Evolutionary conservation across 1,139 yeast species (phyloP), one percentile per base, ranked within the genome.

Genomic region (Hyphopichia khmerensis): DNA sequence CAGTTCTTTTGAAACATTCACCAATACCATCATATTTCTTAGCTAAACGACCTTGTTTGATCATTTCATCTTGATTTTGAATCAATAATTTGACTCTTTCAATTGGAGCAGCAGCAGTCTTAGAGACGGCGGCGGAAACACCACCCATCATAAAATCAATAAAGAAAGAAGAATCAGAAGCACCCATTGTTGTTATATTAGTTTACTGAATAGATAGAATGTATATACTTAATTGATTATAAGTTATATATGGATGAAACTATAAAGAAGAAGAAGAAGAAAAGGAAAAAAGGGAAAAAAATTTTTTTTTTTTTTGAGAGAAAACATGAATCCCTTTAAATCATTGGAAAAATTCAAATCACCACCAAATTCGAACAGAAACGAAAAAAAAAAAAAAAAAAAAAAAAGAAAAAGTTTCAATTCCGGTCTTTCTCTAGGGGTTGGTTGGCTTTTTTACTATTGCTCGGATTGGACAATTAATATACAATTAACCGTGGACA

Each of bases 41-140:
- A 47, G 75, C 60, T 62, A 73, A 69, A 69, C 79, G 74, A 62
- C 79, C 79, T 65, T 73, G 78, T 64, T 73, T 73, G 63, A 73
- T 64, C 79, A 73, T 73, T 64, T 73, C 78, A 58, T 73, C 78
- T 63, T 73, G 79, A 65, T 73, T 73, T 64, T 73, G 79, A 57
- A 73, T 72, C 67, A 73, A 72, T 60, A 73, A 67, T 67, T 73
- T 73, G 58, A 73, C 78, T 71, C 79, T 71, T 66, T 73, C 79
- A 62, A 73, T 72, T 69, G 79, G 79, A 56, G 79, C 78, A 56
- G 78, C 78, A 43, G 77, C 78, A 51, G 79, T 73, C 69, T 73
- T 73, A 52, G 78, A 71, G 67, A 73, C 76, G 62, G 79, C 79
- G 67, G 79, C 79, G 71, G 79, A 73, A 53, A 73, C 75, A 73